Evolutionary conservation across 108 stramenopile species (phyloP), one percentile per base, ranked within the genome.

Genomic region (Stephanodiscus minutulus): DNA sequence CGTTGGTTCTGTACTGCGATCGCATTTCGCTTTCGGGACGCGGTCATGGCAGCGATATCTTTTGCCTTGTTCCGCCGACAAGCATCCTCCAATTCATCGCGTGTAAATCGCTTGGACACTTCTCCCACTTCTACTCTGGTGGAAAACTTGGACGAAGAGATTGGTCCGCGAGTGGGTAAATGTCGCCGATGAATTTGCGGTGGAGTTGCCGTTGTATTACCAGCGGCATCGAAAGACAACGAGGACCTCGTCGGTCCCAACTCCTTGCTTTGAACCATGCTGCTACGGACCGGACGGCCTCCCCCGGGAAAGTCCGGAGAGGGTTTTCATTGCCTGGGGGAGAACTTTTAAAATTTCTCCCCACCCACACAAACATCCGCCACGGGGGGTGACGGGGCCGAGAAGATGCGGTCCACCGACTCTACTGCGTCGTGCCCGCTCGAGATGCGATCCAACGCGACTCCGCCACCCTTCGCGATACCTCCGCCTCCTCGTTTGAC

Each of bases 41-140:
- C 49, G 62, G 78, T 61, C 66, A 77, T 70, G 31, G 70, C 71
- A 22, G 72, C 61, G 36, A 73, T 73, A 8, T 80, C 67, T 27
- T 73, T 68, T 20, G 75, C 44, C 39, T 80, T 75, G 54, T 76
- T 56, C 12, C 83, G 64, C 37, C 65, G 33, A 64, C 66, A 68
- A 8, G 71, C 81, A 52, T 80, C 72, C 48, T 76, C 61, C 8
- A 84, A 39, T 41, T 81, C 83, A 43, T 54, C 7, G 8, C 76
- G 80, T 22, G 83, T 84, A 47, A 84, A 77, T 58, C 46, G 53
- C 44, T 71, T 67, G 15, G 83, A 79, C 39, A n/a, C n/a, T n/a
- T 24, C 25, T 25, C 63, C 61, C 20, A 58, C 68, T 52, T 48
- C 54, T 57, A 55, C 44, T 25, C 35, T 17, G 8, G 68, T 17